Base-by-base conservation (phyloP, 192 early-diverging fungal species). In the Chytriomyces confervae region DNA sequence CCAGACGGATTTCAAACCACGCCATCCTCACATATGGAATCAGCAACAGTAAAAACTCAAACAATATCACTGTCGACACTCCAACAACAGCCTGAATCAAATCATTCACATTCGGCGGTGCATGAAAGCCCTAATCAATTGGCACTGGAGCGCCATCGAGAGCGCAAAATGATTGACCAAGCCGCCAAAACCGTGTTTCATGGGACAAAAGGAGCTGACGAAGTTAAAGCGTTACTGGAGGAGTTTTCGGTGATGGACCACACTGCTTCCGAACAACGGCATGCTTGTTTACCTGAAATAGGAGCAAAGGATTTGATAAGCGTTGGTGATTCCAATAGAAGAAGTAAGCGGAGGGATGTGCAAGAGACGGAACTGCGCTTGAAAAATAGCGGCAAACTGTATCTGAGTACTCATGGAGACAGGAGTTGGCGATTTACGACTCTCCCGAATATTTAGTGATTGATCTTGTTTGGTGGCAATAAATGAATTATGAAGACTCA, bases 361-460 rank as follows among this genome's bases (percentile, higher is more conserved):
- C 16, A 27, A 18, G 20, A 29, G 63, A 27, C 11, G 20, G 13
- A 68, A 48, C 66, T 11, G 44, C 29, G 16, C 66, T 46, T 29
- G 45, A 46, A 46, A 11, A 46, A 18, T 24, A 16, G 27, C 11
- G 69, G 69, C 2, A 72, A 9, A 20, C 44, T 72, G 69, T 72
- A 72, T 72, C 44, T 72, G 51, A 72, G 69, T 45, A 72, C 69
- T 7, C 69, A 72, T 45, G 69, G 69, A 27, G 69, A 72, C 44
- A 48, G 69, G 69, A 51, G 69, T 20, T 72, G 69, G 69, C 47
- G 69, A 27, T 72, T 72, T 61, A 61, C 57, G 50, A 51, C 69
- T 18, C 44, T 72, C n/a, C 69, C 69, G 50, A 48, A 44, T 48
- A 68, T 68, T 68, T 23, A 11, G 62, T 11, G 36, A 11, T 64